These are phyloP conservation scores for Mrakiaceae sp. DNA, from an alignment of 1,284 basidiomycete species.

Conservation along the genomic window DNA sequence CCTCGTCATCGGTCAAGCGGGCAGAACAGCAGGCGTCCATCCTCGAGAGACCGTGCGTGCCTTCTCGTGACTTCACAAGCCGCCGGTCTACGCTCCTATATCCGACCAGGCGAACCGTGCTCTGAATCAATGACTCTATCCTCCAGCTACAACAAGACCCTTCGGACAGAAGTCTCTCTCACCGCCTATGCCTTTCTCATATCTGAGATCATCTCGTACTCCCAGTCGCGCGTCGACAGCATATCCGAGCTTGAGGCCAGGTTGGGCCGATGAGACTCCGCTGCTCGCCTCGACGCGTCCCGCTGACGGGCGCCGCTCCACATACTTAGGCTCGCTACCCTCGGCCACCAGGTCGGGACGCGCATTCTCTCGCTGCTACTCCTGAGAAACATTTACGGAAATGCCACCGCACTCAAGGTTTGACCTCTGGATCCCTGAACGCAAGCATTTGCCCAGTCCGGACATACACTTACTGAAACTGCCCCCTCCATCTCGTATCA, in stretches of 20 bases:
- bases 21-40: too few species aligned
- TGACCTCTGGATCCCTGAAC: conserved; percentile 41
- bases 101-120: not conserved
- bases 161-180: conserved; percentile 64
- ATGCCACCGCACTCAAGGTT: conserved; percentile 35
- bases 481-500: conserved; percentile 23
- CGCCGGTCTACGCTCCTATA: conserved; percentile 9
- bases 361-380: conserved; percentile 49
- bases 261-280: conserved; percentile 30
- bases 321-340: conserved; percentile 58
- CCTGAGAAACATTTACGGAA: conserved; percentile 29
- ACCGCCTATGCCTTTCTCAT: conserved; percentile 80
- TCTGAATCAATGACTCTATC: not conserved
- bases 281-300: not conserved
- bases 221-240: conserved; percentile 84
- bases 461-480: not conserved
- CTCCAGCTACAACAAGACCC: conserved; percentile 51
- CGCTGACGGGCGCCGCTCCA: not conserved
- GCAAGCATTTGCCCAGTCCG: not conserved
- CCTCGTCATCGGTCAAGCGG: too few species aligned
- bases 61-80: conserved; percentile 11
- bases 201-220: conserved; percentile 85
- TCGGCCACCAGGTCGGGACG: conserved; percentile 79
- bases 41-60: too few species aligned
- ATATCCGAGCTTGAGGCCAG: conserved; percentile 86